Evolutionary conservation across 495 filamentous ascomycete genomes (phyloP).

Genomic region (Aspergillus incahuasiensis): DNA sequence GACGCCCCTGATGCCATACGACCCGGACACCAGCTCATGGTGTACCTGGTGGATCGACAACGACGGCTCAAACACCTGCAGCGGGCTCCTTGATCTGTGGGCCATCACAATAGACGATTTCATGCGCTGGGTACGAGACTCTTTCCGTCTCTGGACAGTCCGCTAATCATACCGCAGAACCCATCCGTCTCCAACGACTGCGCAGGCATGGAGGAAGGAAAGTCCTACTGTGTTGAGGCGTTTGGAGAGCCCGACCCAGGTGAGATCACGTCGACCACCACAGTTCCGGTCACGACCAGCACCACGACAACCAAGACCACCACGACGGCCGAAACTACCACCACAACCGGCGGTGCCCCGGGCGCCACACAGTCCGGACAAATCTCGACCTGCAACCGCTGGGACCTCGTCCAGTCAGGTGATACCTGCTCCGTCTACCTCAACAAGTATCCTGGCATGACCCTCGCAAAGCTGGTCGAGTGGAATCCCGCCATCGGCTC

Average conservation of each 20-base stretch:
- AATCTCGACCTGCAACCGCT: background rate
- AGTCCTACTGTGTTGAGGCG: conserved; percentile 7
- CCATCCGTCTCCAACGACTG: conserved; percentile 2
- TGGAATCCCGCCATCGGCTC: background rate
- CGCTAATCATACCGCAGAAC: background rate
- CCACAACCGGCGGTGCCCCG: background rate
- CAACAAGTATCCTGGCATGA: background rate
- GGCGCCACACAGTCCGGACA: background rate
- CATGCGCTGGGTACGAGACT: background rate
- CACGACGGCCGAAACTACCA: background rate
- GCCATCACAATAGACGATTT: background rate
- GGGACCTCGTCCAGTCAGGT: background rate
- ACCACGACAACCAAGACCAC: background rate
- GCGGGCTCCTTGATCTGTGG: background rate
- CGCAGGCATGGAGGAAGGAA: background rate
- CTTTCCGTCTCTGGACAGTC: background rate
- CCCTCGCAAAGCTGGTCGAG: background rate
- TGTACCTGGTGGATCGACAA: conserved; percentile 9
- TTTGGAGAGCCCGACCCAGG: background rate
- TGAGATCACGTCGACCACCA: background rate
- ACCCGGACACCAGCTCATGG: background rate
- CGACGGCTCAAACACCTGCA: background rate
- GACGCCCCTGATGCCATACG: background rate
- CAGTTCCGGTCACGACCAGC: background rate
- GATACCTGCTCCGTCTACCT: background rate